Base-by-base conservation (phyloP, 2,329 filamentous ascomycete genomes). In the Trichoderma sp. region DNA sequence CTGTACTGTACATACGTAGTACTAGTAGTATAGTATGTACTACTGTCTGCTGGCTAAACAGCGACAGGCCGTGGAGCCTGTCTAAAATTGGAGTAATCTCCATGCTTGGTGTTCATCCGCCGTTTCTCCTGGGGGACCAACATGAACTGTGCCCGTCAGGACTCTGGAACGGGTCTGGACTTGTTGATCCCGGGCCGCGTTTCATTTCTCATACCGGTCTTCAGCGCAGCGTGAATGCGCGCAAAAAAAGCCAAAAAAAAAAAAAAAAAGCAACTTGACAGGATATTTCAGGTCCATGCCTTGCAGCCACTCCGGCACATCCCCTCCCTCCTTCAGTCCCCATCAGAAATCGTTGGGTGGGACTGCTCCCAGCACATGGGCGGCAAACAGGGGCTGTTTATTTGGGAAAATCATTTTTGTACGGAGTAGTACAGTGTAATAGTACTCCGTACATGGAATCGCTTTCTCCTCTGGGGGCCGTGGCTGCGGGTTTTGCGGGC, bases 71-170 rank as follows among this genome's bases (percentile, higher is more conserved):
- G n/a, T 59, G 57, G 59, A 67, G 29, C 65, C 57, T 37, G 35
- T 67, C 65, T 61, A 67, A 67, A 67, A 67, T 67, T 67, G 65
- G 65, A 67, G 50, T 56, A 64, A 64, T 64, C 52, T 64, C 61
- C 52, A 42, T 32, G 50, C 22, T 56, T n/a, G 27, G 27, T 32
- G 34, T 35, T 34, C 45, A 15, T n/a, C 48, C 34, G 25, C 45
- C 54, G 57, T 29, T 29, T n/a, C 56, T 58, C 56, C 35, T 45
- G 22, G 17, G 25, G 29, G 39, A n/a, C n/a, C 39, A 45, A 45
- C 39, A 12, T 45, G 10, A 54, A 54, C 48, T 17, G 50, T 54
- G 37, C 45, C 45, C 50, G 39, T 56, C 61, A 56, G n/a, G 39
- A 56, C 13, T 48, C 45, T 29, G 45, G 22, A 32, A 64, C 37